Evolutionary conservation across 2,329 filamentous ascomycete species (phyloP).

Genomic region (Monosporascus sp.): DNA sequence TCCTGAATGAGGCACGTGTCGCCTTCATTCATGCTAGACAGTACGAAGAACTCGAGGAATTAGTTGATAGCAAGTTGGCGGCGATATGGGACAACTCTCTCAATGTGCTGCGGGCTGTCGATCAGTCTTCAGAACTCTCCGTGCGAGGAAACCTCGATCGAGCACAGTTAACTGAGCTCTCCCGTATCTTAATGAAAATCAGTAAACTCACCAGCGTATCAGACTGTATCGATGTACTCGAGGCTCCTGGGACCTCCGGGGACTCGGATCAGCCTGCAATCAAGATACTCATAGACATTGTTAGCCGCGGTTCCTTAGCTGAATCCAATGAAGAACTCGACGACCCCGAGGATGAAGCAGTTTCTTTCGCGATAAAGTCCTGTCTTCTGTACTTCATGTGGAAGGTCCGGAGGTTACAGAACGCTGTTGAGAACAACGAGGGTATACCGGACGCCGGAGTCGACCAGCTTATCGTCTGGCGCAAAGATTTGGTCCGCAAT

Average conservation of each 20-base stretch:
- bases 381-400: conserved; percentile 93
- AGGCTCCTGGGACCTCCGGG: conserved; percentile 49
- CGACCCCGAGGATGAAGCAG: conserved; percentile 73
- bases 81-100: conserved; percentile 82
- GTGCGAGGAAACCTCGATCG: conserved; percentile 63
- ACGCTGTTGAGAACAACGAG: conserved; percentile 49
- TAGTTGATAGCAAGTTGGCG: conserved; percentile 74
- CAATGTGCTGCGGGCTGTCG: conserved; percentile 66
- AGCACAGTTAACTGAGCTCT: conserved; percentile 63
- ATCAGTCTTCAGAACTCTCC: conserved; percentile 67
- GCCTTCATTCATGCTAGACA: conserved; percentile 80
- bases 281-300: conserved; percentile 66
- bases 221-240: conserved; percentile 71
- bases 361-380: conserved; percentile 69
- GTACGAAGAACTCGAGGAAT: conserved; percentile 83
- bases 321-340: conserved; percentile 67
- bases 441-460: conserved; percentile 54
- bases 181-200: conserved; percentile 71
- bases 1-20: conserved; percentile 76
- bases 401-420: conserved; percentile 64
- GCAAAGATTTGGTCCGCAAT: conserved; percentile 54
- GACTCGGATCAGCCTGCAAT: conserved; percentile 52
- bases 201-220: conserved; percentile 75
- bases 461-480: conserved; percentile 52
- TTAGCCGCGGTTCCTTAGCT: conserved; percentile 67